Evolutionary conservation across 345 rosid genomes (phyloP), one percentile per base, ranked within the genome.

Genomic region (Eucalyptus guilfoylei): DNA sequence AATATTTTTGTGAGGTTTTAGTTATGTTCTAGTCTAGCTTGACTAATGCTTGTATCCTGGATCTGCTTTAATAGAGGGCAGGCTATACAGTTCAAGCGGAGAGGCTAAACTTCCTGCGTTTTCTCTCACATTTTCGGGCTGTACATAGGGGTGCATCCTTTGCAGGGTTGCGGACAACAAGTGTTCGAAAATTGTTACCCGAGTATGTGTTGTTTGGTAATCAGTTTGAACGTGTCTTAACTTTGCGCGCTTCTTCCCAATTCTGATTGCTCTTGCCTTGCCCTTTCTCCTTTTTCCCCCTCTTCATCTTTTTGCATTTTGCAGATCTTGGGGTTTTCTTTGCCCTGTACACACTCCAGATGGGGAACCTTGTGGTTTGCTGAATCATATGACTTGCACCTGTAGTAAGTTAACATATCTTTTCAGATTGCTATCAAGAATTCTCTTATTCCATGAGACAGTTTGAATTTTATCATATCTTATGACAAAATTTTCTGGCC

Each of bases 281-380:
- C 87, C 86, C 52, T 87, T 88, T 89, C 37, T 30, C 67, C 58
- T 81, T 86, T 80, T 55, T 30, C 44, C 42, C n/a, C 45, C 49
- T 88, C 80, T n/a, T 88, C 60, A 62, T 88, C 85, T 87, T 80
- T 87, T 88, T 24, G 60, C 88, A 48, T 87, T 88, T 87, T 89
- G 90, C 94, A 97, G 98, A 93, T 97, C 99, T 60, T 98, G 99
- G 99, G 99, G 99, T 87, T 98, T 97, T 91, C 99, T 98, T 91
- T 97, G 99, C 91, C 99, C 99, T 76, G 99, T 97, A 86, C 99
- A 96, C 92, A 98, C 99, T 80, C 99, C 99, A 90, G 99, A 98
- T 95, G 99, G 99, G 47, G 98, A 95, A 90, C 99, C 99, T 49
- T 98, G 99, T 92, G 99, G 99, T 50, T 93, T 98, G 93, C 92